Evolutionary conservation across 2,329 filamentous ascomycete species (phyloP).

Genomic region (Juglanconis juglandina): DNA sequence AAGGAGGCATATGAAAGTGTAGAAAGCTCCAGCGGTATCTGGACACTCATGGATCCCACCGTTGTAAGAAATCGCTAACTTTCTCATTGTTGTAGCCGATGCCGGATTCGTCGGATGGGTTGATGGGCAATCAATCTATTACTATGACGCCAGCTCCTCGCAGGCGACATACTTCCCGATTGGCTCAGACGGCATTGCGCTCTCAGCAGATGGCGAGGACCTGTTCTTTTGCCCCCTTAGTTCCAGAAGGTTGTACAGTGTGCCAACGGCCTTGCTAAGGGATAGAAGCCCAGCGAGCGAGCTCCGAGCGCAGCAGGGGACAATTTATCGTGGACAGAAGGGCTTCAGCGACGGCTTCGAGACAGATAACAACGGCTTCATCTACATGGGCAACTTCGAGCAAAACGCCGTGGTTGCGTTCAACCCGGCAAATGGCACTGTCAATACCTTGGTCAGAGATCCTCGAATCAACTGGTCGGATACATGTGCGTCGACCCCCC

Average conservation of each 20-base stretch:
- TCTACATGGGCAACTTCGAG: slow-evolving; percentile 50
- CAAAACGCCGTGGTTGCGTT: slow-evolving; percentile 45
- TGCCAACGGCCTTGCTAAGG: slow-evolving; percentile 37
- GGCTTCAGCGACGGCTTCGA: slow-evolving; percentile 51
- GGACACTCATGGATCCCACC: no score
- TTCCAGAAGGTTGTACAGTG: slow-evolving; percentile 39
- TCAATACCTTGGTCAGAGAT: slow-evolving; percentile 42
- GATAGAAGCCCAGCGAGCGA: slow-evolving; percentile 36
- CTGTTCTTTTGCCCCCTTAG: slow-evolving; percentile 45
- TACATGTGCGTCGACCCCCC: slow-evolving; percentile 29
- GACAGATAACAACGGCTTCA: slow-evolving; percentile 45
- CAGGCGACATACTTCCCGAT: slow-evolving; percentile 35
- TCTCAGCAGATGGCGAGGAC: slow-evolving; percentile 44
- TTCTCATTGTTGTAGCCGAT: slow-evolving; percentile 23
- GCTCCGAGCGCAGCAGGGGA: slow-evolving; percentile 38
- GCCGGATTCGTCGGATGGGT: slow-evolving; percentile 44
- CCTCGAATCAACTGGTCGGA: slow-evolving; percentile 42
- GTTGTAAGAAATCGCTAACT: no score
- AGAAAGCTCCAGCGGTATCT: no score
- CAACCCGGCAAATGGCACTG: slow-evolving; percentile 35
- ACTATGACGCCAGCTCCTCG: slow-evolving; percentile 31
- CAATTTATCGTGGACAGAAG: slow-evolving; percentile 42
- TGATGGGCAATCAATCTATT: slow-evolving; percentile 46
- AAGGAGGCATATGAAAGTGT: no score
- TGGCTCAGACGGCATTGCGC: slow-evolving; percentile 48